A percentile compares a stretch with the other conserved stretches of the same genome.
Evolutionary conservation across 768 basidiomycete species (phyloP).

Genomic region (Clitopilus passeckerianus): DNA sequence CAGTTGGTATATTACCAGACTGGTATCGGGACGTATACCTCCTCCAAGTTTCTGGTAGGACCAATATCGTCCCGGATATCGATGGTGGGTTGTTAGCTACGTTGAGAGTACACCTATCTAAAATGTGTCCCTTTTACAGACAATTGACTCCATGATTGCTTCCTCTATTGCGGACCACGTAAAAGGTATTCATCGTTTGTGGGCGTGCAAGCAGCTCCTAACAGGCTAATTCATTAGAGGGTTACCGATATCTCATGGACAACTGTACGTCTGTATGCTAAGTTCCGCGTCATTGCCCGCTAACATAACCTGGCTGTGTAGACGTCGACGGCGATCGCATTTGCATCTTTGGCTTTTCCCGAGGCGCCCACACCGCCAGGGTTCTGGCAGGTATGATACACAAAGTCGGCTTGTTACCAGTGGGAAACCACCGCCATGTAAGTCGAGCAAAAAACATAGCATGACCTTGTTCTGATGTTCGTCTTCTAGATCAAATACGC

Average conservation of each 20-base stretch:
- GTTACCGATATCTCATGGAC: conserved; percentile 58
- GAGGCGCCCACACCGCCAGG: conserved; percentile 53
- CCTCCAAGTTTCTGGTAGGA: not conserved
- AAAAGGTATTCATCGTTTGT: conserved; percentile 25
- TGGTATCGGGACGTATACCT: not conserved
- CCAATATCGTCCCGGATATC: conserved; percentile 28
- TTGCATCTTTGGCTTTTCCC: conserved; percentile 64
- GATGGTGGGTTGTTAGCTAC: conserved; percentile 17
- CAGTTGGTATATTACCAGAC: not conserved
- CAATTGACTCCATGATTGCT: conserved; percentile 44
- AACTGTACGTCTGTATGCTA: conserved; percentile 33
- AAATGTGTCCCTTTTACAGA: conserved; percentile 18
- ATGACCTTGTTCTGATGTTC: conserved; percentile 60
- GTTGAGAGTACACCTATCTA: not conserved
- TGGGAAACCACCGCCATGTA: conserved; percentile 30
- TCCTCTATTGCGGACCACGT: conserved; percentile 44
- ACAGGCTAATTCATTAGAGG: conserved; percentile 22
- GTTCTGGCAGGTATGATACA: conserved; percentile 53
- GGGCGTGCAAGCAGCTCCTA: not conserved
- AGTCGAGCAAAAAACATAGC: conserved; percentile 32
- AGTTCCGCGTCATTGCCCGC: too few species aligned
- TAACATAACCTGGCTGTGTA: too few species aligned
- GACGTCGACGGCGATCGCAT: conserved; percentile 46
- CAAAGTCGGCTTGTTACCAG: conserved; percentile 41
- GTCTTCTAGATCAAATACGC: conserved; percentile 39